Percentiles rank a stretch among this genome's conserved stretches.
These are phyloP conservation scores for Drechslera avenae DNA, from an alignment of 2,329 filamentous ascomycete species.

Conservation along the genomic window DNA sequence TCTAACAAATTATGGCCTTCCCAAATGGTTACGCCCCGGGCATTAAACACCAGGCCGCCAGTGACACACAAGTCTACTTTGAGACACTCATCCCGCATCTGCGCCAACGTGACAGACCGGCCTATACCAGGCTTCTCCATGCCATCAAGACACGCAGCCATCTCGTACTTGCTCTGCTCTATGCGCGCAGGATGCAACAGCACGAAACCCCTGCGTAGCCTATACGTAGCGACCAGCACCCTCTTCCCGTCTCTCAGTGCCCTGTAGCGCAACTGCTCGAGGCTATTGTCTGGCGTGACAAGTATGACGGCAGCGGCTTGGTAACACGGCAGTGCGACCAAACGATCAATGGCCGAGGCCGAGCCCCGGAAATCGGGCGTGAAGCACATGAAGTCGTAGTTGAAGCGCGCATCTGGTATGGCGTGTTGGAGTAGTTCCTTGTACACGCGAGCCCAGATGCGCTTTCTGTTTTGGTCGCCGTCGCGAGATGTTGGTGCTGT, in stretches of 20 bases:
- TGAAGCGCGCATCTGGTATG: conserved; percentile 52
- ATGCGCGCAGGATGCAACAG: conserved; percentile 48
- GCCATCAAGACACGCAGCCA: conserved; percentile 51
- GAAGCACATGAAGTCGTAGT: conserved; percentile 52
- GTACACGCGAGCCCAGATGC: conserved; percentile 43
- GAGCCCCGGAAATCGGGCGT: conserved; percentile 53
- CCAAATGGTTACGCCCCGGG: conserved; percentile 48
- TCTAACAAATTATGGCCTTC: conserved; percentile 53
- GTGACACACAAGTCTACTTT: conserved; percentile 48
- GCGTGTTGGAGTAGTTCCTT: conserved; percentile 47
- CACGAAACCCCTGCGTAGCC: conserved; percentile 51
- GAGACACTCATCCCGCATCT: conserved; percentile 40
- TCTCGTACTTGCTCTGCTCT: conserved; percentile 28
- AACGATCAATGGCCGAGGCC: conserved; percentile 36
- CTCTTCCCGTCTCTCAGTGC: conserved; percentile 51
- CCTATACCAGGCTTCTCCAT: conserved; percentile 52
- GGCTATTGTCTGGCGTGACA: conserved; percentile 53
- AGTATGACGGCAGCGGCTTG: conserved; percentile 42
- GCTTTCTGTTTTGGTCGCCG: conserved; percentile 10
- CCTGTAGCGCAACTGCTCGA: conserved; percentile 49
- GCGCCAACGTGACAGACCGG: conserved; percentile 39
- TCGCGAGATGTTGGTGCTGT: conserved; percentile 16
- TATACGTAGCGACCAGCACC: conserved; percentile 51
- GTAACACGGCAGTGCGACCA: conserved; percentile 45
- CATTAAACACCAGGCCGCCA: conserved; percentile 50